Evolutionary conservation across 2,329 filamentous ascomycete genomes (phyloP).

Genomic region (Botryotinia narcissicola): DNA sequence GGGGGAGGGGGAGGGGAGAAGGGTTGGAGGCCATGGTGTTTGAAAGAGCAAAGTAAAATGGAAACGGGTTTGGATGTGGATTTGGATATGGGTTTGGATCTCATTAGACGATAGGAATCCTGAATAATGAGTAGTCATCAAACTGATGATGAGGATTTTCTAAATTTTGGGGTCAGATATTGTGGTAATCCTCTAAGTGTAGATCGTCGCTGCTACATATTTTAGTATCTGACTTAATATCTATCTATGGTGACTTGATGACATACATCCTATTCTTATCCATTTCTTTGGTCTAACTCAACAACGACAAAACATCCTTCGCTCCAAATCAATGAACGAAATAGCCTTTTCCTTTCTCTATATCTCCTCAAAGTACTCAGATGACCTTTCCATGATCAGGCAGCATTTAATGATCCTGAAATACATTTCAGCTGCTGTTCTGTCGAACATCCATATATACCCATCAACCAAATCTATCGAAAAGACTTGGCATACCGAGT

Average conservation of each 20-base stretch:
- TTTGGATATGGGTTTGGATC: neutral
- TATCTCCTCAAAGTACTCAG: neutral
- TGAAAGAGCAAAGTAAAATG: neutral
- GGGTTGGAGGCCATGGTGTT: neutral
- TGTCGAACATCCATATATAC: neutral
- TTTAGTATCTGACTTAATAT: neutral
- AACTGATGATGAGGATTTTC: neutral
- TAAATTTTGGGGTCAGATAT: neutral
- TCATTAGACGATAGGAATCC: neutral
- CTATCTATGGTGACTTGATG: neutral
- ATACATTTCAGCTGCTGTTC: slow-evolving; percentile 6
- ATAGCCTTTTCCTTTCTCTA: neutral
- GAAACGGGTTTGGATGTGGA: neutral
- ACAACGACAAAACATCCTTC: neutral
- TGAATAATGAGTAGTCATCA: slow-evolving; percentile 5
- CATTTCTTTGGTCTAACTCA: neutral
- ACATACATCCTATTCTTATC: neutral
- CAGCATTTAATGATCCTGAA: slow-evolving; percentile 2
- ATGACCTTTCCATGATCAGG: slow-evolving; percentile 3
- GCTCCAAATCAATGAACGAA: neutral
- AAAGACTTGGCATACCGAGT: neutral
- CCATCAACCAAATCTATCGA: neutral
- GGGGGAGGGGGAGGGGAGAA: neutral
- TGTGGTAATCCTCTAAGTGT: neutral
- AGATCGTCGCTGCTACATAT: neutral